Percentiles rank a stretch among this genome's conserved stretches.
phyloP scores from a whole-genome alignment of 2,329 filamentous ascomycete genomes.

The Pseudogymnoascus sp. region DNA sequence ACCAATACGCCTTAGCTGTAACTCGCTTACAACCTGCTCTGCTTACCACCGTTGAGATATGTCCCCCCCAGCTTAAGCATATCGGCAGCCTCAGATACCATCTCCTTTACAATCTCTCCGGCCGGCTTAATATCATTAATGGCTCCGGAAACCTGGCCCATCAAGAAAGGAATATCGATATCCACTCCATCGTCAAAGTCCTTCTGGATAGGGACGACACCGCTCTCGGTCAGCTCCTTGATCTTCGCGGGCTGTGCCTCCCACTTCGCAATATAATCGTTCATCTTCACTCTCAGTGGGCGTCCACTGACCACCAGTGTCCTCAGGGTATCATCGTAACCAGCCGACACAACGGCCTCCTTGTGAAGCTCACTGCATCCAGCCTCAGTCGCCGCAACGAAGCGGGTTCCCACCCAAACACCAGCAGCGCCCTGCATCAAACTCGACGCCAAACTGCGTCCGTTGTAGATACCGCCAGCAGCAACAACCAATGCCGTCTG shows the following conservation, averaged over 20 bases:
- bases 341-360: constrained; percentile 70
- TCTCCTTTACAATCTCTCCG: constrained; percentile 76
- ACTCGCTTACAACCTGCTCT: constrained; percentile 29
- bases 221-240: constrained; percentile 63
- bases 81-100: constrained; percentile 69
- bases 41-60: constrained; percentile 43
- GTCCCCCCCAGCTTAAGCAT: constrained; percentile 54
- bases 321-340: constrained; percentile 69
- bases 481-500: constrained; percentile 72
- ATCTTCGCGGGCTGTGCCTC: constrained; percentile 69
- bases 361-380: constrained; percentile 78
- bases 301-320: constrained; percentile 78
- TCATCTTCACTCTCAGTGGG: constrained; percentile 71
- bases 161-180: constrained; percentile 78
- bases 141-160: constrained; percentile 85
- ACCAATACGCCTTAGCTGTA: background rate
- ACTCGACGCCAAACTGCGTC: constrained; percentile 68
- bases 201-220: constrained; percentile 71
- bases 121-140: constrained; percentile 75
- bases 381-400: constrained; percentile 77
- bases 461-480: constrained; percentile 80
- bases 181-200: constrained; percentile 79
- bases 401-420: constrained; percentile 91
- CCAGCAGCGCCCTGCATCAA: constrained; percentile 83
- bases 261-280: constrained; percentile 79